Evolutionary conservation across 805 yeast genomes (phyloP), one percentile per base, ranked within the genome.

Genomic region (Lipomyces kockii): DNA sequence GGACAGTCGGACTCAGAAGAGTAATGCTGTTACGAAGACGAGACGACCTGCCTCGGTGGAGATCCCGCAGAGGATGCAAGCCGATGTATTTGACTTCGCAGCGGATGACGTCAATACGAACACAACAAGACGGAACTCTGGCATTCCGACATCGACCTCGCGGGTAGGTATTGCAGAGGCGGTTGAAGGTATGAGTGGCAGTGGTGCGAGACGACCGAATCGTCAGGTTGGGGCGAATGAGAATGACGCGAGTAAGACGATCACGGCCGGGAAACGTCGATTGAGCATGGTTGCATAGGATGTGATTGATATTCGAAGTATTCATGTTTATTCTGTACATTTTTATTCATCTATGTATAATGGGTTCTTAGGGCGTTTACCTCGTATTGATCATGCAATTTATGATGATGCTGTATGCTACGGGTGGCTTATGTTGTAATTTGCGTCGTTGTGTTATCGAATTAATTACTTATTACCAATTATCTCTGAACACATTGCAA

Each of bases 201-300:
- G 22, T 43, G 49, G 49, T 17, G 20, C 9, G 49, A 43, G 49
- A n/a, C 22, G 49, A 17, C 49, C 49, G 20, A 43, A 43, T n/a
- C 49, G 49, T 17, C 49, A 43, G 3, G 49, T 14, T 37, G 43
- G 43, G 17, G 17, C 17, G 12, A 6, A 43, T 43, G 22, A 43
- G 20, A n/a, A 17, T 43, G 49, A 37, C n/a, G 22, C 9, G 49
- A 6, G 22, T 2, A 43, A n/a, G 22, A 43, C 49, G 14, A n/a
- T 11, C 9, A 43, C 49, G 20, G 22, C 49, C 3, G 20, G n/a
- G 22, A 43, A 43, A 43, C 49, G 49, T 17, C 49, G 49, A n/a
- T 43, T 43, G 49, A 43, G 49, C 49, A 43, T 43, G 49, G 22
- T 43, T 43, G 49, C 49, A n/a, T 43, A 43, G 17, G 39, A 37